Conservation (phyloP, 106 monocot genomes). For the Phalaenopsis equestris region DNA sequence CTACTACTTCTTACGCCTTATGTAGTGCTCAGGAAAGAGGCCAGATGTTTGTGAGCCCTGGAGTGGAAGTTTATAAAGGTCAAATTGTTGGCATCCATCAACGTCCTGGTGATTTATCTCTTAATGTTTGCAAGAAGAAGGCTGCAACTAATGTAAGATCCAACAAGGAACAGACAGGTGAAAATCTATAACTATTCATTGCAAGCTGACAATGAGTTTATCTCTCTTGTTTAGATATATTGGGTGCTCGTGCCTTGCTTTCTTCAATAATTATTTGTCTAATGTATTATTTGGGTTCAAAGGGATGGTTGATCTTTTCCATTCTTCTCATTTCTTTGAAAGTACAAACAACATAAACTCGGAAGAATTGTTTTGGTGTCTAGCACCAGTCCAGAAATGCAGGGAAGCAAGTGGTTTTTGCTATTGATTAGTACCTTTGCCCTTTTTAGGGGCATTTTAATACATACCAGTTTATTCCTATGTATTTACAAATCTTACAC, state of each 20-base stretch:
- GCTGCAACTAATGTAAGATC: conserved; percentile 95
- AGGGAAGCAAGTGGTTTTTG: background rate
- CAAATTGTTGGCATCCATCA: conserved; percentile 95
- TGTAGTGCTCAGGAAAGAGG: conserved; percentile 94
- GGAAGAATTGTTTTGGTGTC: background rate
- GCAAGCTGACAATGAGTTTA: background rate
- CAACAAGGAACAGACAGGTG: conserved; percentile 93
- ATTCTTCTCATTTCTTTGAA: background rate
- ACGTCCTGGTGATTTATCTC: conserved; percentile 85
- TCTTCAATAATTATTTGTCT: background rate
- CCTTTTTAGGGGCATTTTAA: background rate
- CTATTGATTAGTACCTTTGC: background rate
- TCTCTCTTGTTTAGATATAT: background rate
- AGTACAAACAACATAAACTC: background rate
- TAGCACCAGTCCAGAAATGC: background rate
- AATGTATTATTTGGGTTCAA: background rate
- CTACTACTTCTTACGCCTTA: conserved; percentile 86
- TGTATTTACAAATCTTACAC: too few relatives aligned
- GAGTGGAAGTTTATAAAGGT: conserved; percentile 85
- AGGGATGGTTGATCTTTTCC: background rate
- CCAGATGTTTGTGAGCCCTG: conserved; percentile 74
- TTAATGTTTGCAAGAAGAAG: conserved; percentile 99
- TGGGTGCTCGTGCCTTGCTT: background rate
- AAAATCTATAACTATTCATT: background rate
- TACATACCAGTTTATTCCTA: too few relatives aligned